phyloP scores from a whole-genome alignment of 345 rosid genomes.

The Lepidium africanum region DNA sequence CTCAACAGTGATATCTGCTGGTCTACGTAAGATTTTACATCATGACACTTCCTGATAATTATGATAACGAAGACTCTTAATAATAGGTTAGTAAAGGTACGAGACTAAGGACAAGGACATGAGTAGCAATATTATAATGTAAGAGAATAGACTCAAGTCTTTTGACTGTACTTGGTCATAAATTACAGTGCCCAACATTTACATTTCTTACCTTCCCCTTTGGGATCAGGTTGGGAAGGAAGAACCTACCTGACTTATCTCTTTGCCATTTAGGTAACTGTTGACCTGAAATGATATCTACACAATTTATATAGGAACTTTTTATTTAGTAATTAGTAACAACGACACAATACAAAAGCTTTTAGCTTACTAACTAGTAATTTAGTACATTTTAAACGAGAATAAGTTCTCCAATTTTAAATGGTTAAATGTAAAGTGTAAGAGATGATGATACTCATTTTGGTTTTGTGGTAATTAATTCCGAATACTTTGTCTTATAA shows the following conservation, averaged over 20 bases:
- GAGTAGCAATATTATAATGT: neutral
- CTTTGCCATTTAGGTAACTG: too few species aligned
- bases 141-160: neutral
- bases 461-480: neutral
- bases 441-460: neutral
- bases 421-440: neutral
- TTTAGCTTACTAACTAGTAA: neutral
- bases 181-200: neutral
- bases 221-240: too few species aligned
- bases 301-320: neutral
- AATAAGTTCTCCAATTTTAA: neutral
- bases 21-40: neutral
- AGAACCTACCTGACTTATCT: too few species aligned
- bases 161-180: conserved; percentile 13
- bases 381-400: neutral
- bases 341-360: neutral
- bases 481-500: neutral
- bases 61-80: neutral
- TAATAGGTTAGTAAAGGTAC: neutral
- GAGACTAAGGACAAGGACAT: neutral
- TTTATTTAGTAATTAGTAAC: neutral
- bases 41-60: neutral
- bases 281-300: neutral
- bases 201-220: neutral
- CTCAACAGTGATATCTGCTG: neutral